These are phyloP conservation scores for Lophium mytilinum DNA, from an alignment of 495 filamentous ascomycete genomes.

Conservation along the genomic window DNA sequence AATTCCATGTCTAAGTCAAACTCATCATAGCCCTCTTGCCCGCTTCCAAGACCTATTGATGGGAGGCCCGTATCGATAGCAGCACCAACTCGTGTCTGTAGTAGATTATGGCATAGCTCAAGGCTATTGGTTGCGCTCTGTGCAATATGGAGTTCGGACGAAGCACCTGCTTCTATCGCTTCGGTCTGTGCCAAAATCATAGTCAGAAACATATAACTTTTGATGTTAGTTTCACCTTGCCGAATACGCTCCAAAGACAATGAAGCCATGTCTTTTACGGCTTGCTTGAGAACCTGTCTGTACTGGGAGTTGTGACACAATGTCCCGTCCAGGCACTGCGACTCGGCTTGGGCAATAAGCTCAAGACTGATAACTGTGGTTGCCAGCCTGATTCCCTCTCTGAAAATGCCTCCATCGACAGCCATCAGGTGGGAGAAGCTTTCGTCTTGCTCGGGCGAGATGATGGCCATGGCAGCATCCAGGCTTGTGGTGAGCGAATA, in stretches of 20 bases:
- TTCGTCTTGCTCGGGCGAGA: conserved; percentile 33
- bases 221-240: conserved; percentile 46
- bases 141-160: conserved; percentile 4
- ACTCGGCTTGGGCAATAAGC: conserved; percentile 33
- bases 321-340: conserved; percentile 15
- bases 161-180: conserved; percentile 20
- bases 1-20: too few species aligned
- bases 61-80: too few species aligned
- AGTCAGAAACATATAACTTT: conserved; percentile 39
- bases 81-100: too few species aligned
- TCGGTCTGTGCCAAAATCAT: conserved; percentile 40
- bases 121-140: conserved; percentile 1
- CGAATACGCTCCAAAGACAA: conserved; percentile 36
- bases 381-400: conserved; percentile 37
- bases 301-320: conserved; percentile 29
- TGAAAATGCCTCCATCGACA: conserved; percentile 42
- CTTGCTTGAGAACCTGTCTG: conserved; percentile 31
- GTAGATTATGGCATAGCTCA: neutral
- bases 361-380: conserved; percentile 34
- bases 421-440: conserved; percentile 37
- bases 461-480: conserved; percentile 43
- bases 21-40: too few species aligned
- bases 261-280: conserved; percentile 30
- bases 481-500: conserved; percentile 49
- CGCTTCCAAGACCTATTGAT: too few species aligned